Evolutionary conservation across 2,329 filamentous ascomycete genomes (phyloP).

Genomic region (Penicillium palitans): DNA sequence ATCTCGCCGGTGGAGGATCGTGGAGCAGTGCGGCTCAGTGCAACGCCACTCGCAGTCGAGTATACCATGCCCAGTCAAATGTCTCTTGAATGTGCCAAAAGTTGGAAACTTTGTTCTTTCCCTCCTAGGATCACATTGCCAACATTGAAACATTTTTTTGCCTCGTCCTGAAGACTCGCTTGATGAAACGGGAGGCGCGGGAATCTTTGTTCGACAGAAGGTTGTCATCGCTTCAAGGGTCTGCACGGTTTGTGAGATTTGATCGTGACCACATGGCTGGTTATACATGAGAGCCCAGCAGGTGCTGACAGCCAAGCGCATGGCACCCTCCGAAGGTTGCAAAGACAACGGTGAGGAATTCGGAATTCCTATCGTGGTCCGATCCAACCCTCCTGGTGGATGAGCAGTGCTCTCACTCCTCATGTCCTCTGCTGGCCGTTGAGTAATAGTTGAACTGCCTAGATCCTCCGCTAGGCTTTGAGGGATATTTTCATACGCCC

Average conservation of each 20-base stretch:
- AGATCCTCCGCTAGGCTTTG: not conserved
- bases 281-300: not conserved
- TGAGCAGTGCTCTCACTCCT: not conserved
- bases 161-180: not conserved
- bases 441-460: not conserved
- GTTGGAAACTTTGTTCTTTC: not conserved
- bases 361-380: not conserved
- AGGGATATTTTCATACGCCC: not conserved
- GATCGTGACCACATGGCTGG: not conserved
- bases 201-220: not conserved
- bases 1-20: not conserved
- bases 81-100: not conserved
- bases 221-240: not conserved
- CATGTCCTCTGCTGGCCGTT: not conserved
- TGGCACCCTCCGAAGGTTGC: not conserved
- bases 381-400: not conserved
- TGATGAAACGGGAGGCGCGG: not conserved
- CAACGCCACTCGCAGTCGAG: not conserved
- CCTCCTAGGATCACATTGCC: not conserved
- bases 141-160: not conserved
- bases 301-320: not conserved
- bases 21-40: fast-evolving
- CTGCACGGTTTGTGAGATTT: not conserved
- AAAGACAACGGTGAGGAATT: not conserved
- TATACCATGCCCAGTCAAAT: not conserved